phyloP scores from a whole-genome alignment of 257 asterid species.

The Catharanthus roseus region DNA sequence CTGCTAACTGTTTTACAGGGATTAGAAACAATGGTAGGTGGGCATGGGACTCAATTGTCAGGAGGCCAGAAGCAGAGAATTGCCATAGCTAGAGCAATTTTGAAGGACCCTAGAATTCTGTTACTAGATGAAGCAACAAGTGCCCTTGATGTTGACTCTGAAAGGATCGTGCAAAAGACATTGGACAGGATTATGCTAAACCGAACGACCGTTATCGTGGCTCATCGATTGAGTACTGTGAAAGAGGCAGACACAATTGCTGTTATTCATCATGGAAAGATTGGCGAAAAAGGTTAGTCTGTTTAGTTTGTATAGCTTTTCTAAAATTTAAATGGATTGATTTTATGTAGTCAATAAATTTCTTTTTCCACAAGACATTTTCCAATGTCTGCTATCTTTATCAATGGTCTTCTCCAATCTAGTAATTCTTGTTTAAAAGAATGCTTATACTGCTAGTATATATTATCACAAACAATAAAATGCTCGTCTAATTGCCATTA shows the following conservation, averaged over 20 bases:
- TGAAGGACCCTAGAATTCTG: constrained; percentile 62
- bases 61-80: constrained; percentile 85
- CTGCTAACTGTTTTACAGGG: constrained; percentile 33
- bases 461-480: background rate
- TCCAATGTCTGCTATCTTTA: no score
- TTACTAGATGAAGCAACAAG: constrained; percentile 83
- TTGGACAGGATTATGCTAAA: constrained; percentile 70
- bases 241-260: constrained; percentile 65
- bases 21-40: constrained; percentile 64
- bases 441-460: no score
- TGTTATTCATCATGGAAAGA: constrained; percentile 62
- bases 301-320: no score
- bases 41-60: constrained; percentile 76
- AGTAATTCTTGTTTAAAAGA: no score
- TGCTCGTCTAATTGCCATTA: no score
- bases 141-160: constrained; percentile 79
- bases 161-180: constrained; percentile 73
- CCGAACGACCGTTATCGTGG: constrained; percentile 66
- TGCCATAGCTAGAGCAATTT: constrained; percentile 72
- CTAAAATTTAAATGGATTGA: no score
- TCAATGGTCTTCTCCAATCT: no score
- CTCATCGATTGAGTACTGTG: constrained; percentile 71
- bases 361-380: no score
- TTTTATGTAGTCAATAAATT: no score
- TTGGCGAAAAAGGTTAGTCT: constrained; percentile 60